phyloP scores from a whole-genome alignment of 192 early-diverging fungal species.

The Entomortierella chlamydospora region DNA sequence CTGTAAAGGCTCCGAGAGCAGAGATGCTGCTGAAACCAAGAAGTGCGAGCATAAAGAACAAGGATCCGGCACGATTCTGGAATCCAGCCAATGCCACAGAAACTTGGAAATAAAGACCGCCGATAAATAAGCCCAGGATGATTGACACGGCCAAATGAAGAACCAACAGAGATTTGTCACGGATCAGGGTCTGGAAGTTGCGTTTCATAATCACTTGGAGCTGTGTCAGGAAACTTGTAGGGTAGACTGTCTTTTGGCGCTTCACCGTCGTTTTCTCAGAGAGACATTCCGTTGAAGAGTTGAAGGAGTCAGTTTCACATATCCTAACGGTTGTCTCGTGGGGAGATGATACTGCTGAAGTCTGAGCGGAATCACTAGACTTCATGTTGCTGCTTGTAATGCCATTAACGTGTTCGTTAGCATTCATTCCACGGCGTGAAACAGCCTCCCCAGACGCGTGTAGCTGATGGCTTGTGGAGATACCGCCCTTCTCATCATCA shows the following conservation, averaged over 20 bases:
- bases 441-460: conserved; percentile 5
- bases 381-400: background rate
- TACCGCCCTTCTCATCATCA: conserved; percentile 19
- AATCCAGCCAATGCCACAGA: conserved; percentile 71
- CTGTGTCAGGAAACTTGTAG: conserved; percentile 67
- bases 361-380: background rate
- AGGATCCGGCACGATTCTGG: conserved; percentile 77
- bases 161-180: conserved; percentile 58
- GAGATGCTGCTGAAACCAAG: conserved; percentile 76
- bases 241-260: conserved; percentile 24
- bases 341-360: background rate
- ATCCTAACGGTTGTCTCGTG: conserved; percentile 20
- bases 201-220: conserved; percentile 58
- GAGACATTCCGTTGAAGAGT: conserved; percentile 4
- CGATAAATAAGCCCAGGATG: conserved; percentile 70
- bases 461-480: background rate
- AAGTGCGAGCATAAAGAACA: conserved; percentile 77
- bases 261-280: conserved; percentile 1
- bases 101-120: conserved; percentile 73
- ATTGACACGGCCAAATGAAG: conserved; percentile 68
- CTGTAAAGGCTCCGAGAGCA: conserved; percentile 69
- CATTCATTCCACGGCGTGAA: conserved; percentile 1
- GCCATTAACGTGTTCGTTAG: background rate
- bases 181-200: conserved; percentile 56
- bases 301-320: conserved; percentile 2